These are phyloP conservation scores for Chrysanthemum lavandulifolium DNA, from an alignment of 129 eudicot genomes.

Conservation along the genomic window DNA sequence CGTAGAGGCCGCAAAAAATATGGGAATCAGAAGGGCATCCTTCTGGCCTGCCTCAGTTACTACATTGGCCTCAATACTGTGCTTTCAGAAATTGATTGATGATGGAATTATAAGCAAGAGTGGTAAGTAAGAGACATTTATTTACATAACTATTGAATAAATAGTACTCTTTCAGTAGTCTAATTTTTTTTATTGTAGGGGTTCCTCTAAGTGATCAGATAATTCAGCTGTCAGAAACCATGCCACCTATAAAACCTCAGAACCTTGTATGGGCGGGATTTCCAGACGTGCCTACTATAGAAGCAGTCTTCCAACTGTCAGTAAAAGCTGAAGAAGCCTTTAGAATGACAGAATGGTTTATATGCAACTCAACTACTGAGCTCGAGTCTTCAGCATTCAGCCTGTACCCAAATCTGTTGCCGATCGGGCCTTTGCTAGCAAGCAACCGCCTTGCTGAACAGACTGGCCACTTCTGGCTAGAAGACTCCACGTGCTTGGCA, in stretches of 20 bases:
- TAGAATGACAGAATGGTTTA: slow-evolving; percentile 27
- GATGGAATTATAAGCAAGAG: no score
- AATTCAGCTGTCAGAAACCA: slow-evolving; percentile 45
- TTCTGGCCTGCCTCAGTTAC: no score
- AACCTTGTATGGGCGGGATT: slow-evolving; percentile 39
- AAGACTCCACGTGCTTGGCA: slow-evolving; percentile 46
- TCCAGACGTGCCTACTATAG: slow-evolving; percentile 15
- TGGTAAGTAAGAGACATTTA: no score
- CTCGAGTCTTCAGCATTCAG: slow-evolving; percentile 43
- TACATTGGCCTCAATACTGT: no score
- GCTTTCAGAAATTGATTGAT: no score
- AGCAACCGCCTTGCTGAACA: slow-evolving; percentile 43
- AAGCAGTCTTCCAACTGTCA: slow-evolving; percentile 12
- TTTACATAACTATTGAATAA: no score
- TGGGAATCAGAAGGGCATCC: no score
- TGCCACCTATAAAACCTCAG: slow-evolving; percentile 40
- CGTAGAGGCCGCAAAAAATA: no score
- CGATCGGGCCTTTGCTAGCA: slow-evolving; percentile 56
- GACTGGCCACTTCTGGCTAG: slow-evolving; percentile 51
- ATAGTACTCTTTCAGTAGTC: neutral
- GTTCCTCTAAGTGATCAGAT: slow-evolving; percentile 27
- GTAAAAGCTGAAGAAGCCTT: neutral
- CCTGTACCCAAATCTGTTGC: slow-evolving; percentile 28
- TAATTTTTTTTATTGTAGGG: slow-evolving; percentile 28
- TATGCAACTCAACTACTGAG: slow-evolving; percentile 52